phyloP scores from a whole-genome alignment of 116 monocot genomes.

The Papilionanthe hybrid region DNA sequence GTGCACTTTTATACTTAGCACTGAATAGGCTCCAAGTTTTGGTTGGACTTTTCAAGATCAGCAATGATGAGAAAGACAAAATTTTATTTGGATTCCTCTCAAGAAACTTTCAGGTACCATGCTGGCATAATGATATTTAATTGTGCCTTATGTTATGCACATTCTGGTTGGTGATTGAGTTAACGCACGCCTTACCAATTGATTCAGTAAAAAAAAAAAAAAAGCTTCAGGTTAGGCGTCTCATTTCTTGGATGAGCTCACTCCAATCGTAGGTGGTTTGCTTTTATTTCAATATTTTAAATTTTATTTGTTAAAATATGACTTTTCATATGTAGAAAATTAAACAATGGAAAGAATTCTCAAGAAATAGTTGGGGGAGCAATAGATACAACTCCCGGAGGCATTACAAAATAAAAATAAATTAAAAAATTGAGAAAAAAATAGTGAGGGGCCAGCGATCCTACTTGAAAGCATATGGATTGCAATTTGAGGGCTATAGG shows the following conservation, averaged over 20 bases:
- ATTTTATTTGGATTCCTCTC: conserved; percentile 74
- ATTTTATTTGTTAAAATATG: neutral
- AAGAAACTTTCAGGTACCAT: conserved; percentile 88
- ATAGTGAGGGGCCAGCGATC: too few relatives aligned
- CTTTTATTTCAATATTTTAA: neutral
- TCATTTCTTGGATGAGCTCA: neutral
- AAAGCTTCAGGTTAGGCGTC: neutral
- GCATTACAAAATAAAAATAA: too few relatives aligned
- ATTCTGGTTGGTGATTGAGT: neutral
- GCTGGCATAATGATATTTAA: conserved; percentile 4
- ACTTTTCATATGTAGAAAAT: neutral
- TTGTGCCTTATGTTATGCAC: neutral
- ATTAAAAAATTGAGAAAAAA: too few relatives aligned
- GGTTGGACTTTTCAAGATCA: conserved; percentile 86
- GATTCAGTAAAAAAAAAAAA: neutral
- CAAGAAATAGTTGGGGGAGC: too few relatives aligned
- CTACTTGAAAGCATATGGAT: too few relatives aligned
- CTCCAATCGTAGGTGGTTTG: neutral
- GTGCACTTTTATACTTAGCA: conserved; percentile 88
- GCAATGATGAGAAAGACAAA: conserved; percentile 93
- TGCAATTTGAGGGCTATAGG: too few relatives aligned
- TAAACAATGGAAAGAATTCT: too few relatives aligned
- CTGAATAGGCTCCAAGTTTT: conserved; percentile 88
- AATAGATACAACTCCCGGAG: too few relatives aligned
- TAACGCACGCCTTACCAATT: neutral